Base-by-base conservation (phyloP, 2,329 filamentous ascomycete species). In the Penicillium sp. region DNA sequence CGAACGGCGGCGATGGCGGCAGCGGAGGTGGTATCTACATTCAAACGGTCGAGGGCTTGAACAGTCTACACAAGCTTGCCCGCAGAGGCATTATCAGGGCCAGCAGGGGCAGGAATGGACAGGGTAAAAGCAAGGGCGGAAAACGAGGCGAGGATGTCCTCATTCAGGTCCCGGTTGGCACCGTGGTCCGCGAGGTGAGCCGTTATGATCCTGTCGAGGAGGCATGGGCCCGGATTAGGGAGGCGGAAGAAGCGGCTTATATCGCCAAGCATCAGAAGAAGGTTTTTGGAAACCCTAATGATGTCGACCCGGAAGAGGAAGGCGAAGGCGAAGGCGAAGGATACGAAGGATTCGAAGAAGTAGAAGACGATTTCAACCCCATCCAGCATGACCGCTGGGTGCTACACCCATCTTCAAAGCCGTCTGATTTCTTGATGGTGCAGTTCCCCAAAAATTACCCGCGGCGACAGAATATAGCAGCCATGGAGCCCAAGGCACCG, bases 1-100 rank as follows among this genome's bases (percentile, higher is more conserved):
- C 93, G 9, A 97, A 99, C 69, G 93, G 93, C 41, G 93, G 93
- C 52, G 90, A 99, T 66, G 93, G 93, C 35, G 93, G 93, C 4
- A 87, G 83, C 48, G 93, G 93, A 54, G 93, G 93, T 33, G 95
- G 87, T 62, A 78, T 99, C 58, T 97, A 95, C 69, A 95, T 99
- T 50, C 92, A 97, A 72, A 91, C 93, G 7, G 83, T 95, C 1
- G 84, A 87, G 46, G 89, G 90, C 51, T 88, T 97, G 71, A 97
- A 90, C 0, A 95, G 89, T 45, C 74, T 99, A 53, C 91, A 97
- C 73, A 97, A 96, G 72, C 77, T 99, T 9, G 86, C 89, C 1
- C 80, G 92, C 34, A 78, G 86, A 58, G 83, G 88, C 2, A 81
- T 89, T 47, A 71, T 77, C 41, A 72, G 70, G 53, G 74, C 74